phyloP scores from a whole-genome alignment of 148 eudicot species.

The Silene latifolia region DNA sequence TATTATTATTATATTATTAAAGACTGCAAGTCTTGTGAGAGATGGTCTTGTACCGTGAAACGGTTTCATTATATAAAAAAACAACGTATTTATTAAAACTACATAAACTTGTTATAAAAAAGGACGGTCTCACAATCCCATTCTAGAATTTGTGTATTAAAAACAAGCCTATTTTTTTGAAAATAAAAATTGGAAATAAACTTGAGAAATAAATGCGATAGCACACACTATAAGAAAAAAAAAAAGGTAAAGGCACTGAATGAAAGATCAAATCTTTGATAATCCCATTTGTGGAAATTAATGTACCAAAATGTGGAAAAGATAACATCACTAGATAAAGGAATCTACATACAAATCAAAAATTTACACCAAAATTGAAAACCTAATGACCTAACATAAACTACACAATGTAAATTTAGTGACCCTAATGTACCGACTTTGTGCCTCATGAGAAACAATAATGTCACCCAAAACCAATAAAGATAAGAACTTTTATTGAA shows the following conservation, averaged over 20 bases:
- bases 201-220: background rate
- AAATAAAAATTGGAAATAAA: constrained; percentile 9
- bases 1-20: too few species aligned
- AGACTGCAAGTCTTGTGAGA: too few species aligned
- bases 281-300: constrained; percentile 15
- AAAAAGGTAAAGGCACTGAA: constrained; percentile 5
- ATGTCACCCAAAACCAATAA: background rate
- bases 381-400: too few species aligned
- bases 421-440: too few species aligned
- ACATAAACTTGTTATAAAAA: too few species aligned
- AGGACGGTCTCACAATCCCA: too few species aligned
- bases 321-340: background rate
- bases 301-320: constrained; percentile 7
- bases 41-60: too few species aligned
- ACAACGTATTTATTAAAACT: too few species aligned
- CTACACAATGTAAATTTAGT: too few species aligned
- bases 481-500: background rate
- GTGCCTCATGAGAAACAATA: background rate
- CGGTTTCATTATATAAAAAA: too few species aligned
- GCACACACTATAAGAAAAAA: constrained; percentile 7
- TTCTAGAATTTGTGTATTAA: too few species aligned
- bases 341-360: constrained; percentile 7
- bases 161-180: background rate
- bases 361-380: background rate
- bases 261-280: constrained; percentile 15